Evolutionary conservation across 129 eudicot genomes (phyloP).

Genomic region (Logfia minima): DNA sequence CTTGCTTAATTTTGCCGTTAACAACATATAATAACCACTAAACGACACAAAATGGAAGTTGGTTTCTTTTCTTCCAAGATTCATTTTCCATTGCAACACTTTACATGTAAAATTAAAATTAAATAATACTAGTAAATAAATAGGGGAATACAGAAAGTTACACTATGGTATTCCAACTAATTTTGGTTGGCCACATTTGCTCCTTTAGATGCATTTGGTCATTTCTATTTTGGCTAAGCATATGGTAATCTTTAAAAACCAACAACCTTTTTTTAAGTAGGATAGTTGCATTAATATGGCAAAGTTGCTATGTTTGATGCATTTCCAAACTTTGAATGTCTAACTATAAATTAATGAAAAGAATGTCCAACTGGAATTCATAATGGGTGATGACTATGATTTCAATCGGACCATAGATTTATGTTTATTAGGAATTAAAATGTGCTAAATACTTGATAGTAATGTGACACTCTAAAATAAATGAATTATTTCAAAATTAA

Average conservation of each 20-base stretch:
- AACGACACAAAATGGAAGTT: not conserved
- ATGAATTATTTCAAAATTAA: too few species aligned
- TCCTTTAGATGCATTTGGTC: conserved; percentile 18
- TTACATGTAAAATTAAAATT: conserved; percentile 17
- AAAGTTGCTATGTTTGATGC: conserved; percentile 9
- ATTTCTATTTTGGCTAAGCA: conserved; percentile 19
- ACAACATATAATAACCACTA: too few species aligned
- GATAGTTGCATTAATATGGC: conserved; percentile 18
- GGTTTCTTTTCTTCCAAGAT: not conserved
- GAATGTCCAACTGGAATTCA: not conserved
- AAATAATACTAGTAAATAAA: not conserved
- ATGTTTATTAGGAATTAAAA: not conserved
- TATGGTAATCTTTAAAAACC: conserved; percentile 26
- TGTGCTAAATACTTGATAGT: not conserved
- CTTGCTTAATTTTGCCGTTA: too few species aligned
- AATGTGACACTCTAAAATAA: not conserved
- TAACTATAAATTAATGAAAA: conserved; percentile 18
- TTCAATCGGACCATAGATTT: conserved; percentile 8
- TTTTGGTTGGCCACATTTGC: conserved; percentile 23
- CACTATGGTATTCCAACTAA: conserved; percentile 17
- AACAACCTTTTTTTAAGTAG: conserved; percentile 10
- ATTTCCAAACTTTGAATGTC: conserved; percentile 12
- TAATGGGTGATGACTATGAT: conserved; percentile 12
- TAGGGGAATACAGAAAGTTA: conserved; percentile 23
- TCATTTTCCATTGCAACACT: conserved; percentile 12